Base-by-base conservation (phyloP, 2,329 filamentous ascomycete genomes). In the Aspergillus fructus region DNA sequence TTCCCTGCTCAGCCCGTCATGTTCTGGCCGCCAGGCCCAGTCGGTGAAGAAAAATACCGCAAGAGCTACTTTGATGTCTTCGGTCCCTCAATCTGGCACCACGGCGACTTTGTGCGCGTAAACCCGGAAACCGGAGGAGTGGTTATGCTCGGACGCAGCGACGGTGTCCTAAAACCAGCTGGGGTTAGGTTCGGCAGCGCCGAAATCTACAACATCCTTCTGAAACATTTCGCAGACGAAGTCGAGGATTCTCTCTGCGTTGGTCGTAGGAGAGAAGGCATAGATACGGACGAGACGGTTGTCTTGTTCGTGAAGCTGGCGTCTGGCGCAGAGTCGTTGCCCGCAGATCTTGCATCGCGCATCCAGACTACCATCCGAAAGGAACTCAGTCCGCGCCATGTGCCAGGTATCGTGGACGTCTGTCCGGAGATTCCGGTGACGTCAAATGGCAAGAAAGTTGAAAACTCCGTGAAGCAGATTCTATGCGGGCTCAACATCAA, bases 381-480 rank as follows among this genome's bases (percentile, higher is more conserved):
- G 61, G 91, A 96, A 73, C 78, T 97, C 59, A 96, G 91, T 66
- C 89, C 91, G 4, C 83, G 94, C 53, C 94, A 99, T 78, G 92
- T 97, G 0, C 93, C 93, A 0, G 89, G 86, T 0, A 79, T 96
- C 0, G 81, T 97, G 17, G 90, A 93, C 63, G 87, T 90, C 71
- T 93, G 89, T 61, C 86, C 88, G 0, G 92, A 93, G 39, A 94
- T 99, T 17, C 94, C 93, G 0, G 87, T 93, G 64, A 97, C 94
- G 15, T 87, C 88, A 2, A 99, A 99, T 69, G 93, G 93, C 53
- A 99, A 99, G 80, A 99, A 97, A 86, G 91, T 99, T 59, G 93
- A 99, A 74, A 92, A 96, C 48, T 91, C 91, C 0, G 93, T 97
- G 5, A 97, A 97, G 80, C 93, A 97, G 76, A 97, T 97, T 45